phyloP scores from a whole-genome alignment of 306 rosid genomes.

The Arachis hypogaea region DNA sequence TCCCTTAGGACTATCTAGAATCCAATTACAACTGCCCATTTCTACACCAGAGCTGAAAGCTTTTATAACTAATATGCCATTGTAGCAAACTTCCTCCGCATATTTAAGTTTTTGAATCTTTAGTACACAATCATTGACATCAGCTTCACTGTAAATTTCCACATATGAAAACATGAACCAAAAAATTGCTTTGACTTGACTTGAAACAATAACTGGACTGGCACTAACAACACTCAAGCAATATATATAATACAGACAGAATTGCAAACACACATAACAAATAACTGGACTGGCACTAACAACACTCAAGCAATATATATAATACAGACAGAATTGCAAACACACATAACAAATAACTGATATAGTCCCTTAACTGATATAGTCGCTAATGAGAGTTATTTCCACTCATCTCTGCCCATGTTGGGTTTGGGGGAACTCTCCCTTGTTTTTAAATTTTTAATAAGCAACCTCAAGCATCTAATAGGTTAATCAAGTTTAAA shows the following conservation, averaged over 20 bases:
- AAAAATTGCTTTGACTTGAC: slow-evolving; percentile 25
- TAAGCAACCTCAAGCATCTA: slow-evolving; percentile 25
- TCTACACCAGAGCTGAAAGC: slow-evolving; percentile 91
- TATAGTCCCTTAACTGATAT: background rate
- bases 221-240: slow-evolving; percentile 1
- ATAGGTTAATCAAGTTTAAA: background rate
- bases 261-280: background rate
- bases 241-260: background rate
- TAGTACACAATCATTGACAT: slow-evolving; percentile 69
- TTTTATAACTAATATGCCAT: slow-evolving; percentile 72
- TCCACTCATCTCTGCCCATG: slow-evolving; percentile 11
- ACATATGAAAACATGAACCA: slow-evolving; percentile 43
- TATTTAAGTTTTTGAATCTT: slow-evolving; percentile 71
- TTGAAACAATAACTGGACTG: slow-evolving; percentile 24
- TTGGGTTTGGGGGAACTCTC: background rate
- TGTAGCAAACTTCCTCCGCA: slow-evolving; percentile 78
- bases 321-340: background rate
- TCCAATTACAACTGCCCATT: slow-evolving; percentile 92
- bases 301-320: background rate
- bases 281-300: slow-evolving; percentile 27
- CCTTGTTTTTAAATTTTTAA: background rate
- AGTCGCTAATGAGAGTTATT: background rate
- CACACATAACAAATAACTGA: slow-evolving; percentile 2
- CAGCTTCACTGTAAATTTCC: slow-evolving; percentile 81
- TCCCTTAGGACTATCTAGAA: slow-evolving; percentile 67